Base-by-base conservation (phyloP, 140 eudicot genomes). In the Stevia rebaudiana region DNA sequence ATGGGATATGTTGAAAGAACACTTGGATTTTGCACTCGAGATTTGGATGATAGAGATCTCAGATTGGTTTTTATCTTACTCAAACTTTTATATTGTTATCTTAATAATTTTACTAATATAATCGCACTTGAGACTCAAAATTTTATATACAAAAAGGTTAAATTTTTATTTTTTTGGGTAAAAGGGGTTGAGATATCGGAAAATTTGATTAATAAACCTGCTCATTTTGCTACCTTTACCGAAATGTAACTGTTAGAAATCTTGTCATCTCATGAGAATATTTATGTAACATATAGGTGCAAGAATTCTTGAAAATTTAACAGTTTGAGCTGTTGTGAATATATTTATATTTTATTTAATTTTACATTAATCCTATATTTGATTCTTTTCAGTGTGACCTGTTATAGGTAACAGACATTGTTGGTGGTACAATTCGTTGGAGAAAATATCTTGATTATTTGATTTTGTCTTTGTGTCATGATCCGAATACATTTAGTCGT, bases 1-100 rank as follows among this genome's bases (percentile, higher is more conserved):
- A 90, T 90, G 97, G 94, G 84, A 69, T 90, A 90, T 36, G 97
- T 87, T 67, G 94, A 86, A 81, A 90, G 97, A 74, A 86, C 94
- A 8, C 95, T 90, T 11, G 97, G 97, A 13, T 87, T 90, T 68
- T 90, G 97, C 60, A 84, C 97, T n/a, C 89, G 85, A 35, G 83
- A 78, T 72, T 78, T 90, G 79, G 95, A 90, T 66, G 91, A 84
- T 57, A 82, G 90, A 84, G 95, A 90, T 80, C 87, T 86, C 33
- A 76, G 95, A 78, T 61, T 87, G 91, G 97, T 90, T 28, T 46
- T 21, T 69, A 54, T 78, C 80, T 66, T 68, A 19, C 10, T 52
- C 12, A 23, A 52, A 52, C 59, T 21, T n/a, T n/a, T n/a, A 4
- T 50, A 50, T 50, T 19, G 3, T 50, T 50, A 10, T 22, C 22